Evolutionary conservation across 306 rosid species (phyloP), one percentile per base, ranked within the genome.

Genomic region (Prunus kanzakura): DNA sequence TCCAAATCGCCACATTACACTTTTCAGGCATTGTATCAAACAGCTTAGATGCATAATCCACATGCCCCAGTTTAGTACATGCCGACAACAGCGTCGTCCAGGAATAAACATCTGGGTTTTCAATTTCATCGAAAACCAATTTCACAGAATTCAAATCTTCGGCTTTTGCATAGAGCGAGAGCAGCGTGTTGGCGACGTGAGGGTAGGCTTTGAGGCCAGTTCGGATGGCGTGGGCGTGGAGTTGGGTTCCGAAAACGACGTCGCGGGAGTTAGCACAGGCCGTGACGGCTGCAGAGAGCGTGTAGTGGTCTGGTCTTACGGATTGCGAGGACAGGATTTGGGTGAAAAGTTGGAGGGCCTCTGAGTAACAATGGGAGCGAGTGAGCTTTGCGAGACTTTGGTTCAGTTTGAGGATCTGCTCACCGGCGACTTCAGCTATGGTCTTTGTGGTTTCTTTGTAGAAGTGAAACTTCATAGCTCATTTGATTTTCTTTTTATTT

Each of bases 61-160:
- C 10, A 19, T 41, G 52, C 10, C 83, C 92, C 50, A 87, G 72
- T 83, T 87, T 88, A 3, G 84, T 47, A 54, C 71, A 82, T 9
- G 91, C 92, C 6, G 91, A 88, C 4, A 92, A 54, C 65, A 92
- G 18, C 0, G 91, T 92, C n/a, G 97, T 92, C 96, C 93, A 87
- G 0, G 96, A 86, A 71, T 87, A 92, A 3, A 74, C 89, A 81
- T 90, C 92, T 0, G 93, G 90, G 73, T 0, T 47, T 43, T 29
- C 77, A 52, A 84, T 83, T 57, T 89, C 93, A 3, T 19, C 32
- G 12, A 90, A 92, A 8, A 78, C 76, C 64, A 64, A 57, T 9
- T 29, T 46, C 46, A 84, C 85, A 41, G 88, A 86, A 20, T 18
- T 19, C 50, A 92, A 85, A 67, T 88, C 83, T 4, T 65, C 77